Percentiles rank a stretch among this genome's conserved stretches.
Evolutionary conservation across 306 rosid species (phyloP).

Genomic region (Quercus dentata): DNA sequence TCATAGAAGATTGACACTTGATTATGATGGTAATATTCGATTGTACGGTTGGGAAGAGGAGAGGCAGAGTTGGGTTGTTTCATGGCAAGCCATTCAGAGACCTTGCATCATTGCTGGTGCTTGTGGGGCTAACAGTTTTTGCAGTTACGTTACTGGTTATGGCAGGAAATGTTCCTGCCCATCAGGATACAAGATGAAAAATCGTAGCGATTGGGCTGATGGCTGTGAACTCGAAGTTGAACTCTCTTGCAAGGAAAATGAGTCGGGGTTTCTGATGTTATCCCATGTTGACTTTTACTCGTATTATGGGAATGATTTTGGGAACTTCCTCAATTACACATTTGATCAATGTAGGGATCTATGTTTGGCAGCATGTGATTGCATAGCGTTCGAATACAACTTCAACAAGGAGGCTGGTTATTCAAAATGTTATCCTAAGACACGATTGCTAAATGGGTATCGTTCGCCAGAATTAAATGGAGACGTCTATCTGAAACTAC

Average conservation of each 20-base stretch:
- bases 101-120: conserved; percentile 23
- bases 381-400: conserved; percentile 25
- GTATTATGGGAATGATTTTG: conserved; percentile 27
- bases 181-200: conserved; percentile 21
- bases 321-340: not conserved
- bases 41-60: conserved; percentile 19
- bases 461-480: not conserved
- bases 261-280: conserved; percentile 16
- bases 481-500: conserved; percentile 18
- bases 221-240: conserved; percentile 45
- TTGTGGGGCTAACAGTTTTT: conserved; percentile 37
- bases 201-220: conserved; percentile 25
- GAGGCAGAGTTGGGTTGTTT: conserved; percentile 20
- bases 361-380: conserved; percentile 22
- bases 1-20: conserved; percentile 26
- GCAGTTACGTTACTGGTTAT: not conserved
- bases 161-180: conserved; percentile 30
- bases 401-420: not conserved
- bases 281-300: conserved; percentile 2
- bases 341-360: conserved; percentile 8
- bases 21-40: conserved; percentile 31
- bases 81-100: conserved; percentile 16
- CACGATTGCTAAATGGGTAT: conserved; percentile 25
- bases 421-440: conserved; percentile 22
- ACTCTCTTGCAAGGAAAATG: conserved; percentile 3